Conservation (phyloP, 2,329 filamentous ascomycete genomes). For the Macrophomina pseudophaseolina region DNA sequence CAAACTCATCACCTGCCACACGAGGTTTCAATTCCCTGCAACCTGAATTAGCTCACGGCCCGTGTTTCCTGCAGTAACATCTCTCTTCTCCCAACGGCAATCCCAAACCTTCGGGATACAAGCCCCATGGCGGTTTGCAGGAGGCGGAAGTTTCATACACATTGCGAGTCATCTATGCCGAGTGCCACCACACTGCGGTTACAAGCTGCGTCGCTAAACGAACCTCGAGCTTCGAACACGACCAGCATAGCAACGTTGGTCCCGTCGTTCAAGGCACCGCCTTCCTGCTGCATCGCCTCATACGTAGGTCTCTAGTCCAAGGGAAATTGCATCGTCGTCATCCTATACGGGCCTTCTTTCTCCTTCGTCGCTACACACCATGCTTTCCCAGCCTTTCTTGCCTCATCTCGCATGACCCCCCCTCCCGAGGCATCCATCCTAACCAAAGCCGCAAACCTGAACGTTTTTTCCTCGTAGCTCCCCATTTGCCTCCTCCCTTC, state of each 20-base stretch:
- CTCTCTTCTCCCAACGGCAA: neutral
- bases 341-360: conserved; percentile 3
- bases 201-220: neutral
- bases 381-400: neutral
- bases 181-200: neutral
- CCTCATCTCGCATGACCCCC: neutral
- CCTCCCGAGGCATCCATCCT: neutral
- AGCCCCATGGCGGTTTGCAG: neutral
- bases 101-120: neutral
- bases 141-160: conserved; percentile 15
- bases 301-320: neutral
- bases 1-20: neutral
- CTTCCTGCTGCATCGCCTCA: neutral
- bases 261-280: too few species aligned
- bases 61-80: neutral
- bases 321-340: conserved; percentile 14
- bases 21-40: conserved; percentile 10
- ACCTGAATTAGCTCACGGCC: too few species aligned
- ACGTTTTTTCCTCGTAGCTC: neutral
- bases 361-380: neutral
- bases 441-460: neutral
- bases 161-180: conserved; percentile 7
- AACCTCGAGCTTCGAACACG: neutral
- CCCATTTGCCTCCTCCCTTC: neutral
- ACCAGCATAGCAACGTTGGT: too few species aligned